Evolutionary conservation across 2,329 filamentous ascomycete genomes (phyloP).

Genomic region (Gaeumannomyces tritici): DNA sequence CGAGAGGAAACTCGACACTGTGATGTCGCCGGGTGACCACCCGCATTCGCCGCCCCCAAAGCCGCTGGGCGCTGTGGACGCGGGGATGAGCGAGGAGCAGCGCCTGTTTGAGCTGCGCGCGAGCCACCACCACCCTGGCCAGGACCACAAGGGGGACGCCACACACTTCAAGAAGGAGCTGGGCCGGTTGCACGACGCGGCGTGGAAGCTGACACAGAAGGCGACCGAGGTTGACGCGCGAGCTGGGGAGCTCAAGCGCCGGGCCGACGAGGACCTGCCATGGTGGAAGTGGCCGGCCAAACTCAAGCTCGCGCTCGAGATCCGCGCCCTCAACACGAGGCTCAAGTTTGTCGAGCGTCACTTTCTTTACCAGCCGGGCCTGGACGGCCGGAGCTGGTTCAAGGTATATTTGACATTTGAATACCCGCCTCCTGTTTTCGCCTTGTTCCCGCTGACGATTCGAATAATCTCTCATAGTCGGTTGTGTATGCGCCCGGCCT

Average conservation of each 20-base stretch:
- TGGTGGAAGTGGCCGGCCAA: constrained; percentile 73
- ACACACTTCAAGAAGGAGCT: constrained; percentile 16
- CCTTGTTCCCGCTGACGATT: neutral
- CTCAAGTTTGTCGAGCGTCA: constrained; percentile 78
- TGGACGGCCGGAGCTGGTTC: constrained; percentile 79
- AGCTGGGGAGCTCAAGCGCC: constrained; percentile 24
- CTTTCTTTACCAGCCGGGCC: constrained; percentile 65
- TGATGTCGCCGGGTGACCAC: constrained; percentile 7
- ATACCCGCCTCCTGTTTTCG: neutral
- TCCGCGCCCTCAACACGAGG: constrained; percentile 59
- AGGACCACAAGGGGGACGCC: constrained; percentile 1
- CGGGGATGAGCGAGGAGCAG: constrained; percentile 17
- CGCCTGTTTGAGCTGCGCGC: constrained; percentile 22
- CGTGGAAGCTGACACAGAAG: constrained; percentile 22
- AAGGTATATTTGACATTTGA: constrained; percentile 41
- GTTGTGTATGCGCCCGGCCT: constrained; percentile 51
- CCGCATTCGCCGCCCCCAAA: constrained; percentile 2
- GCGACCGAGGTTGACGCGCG: constrained; percentile 35
- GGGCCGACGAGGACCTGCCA: constrained; percentile 44
- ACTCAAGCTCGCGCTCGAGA: constrained; percentile 38
- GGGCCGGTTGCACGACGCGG: constrained; percentile 20
- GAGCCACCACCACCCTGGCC: constrained; percentile 10
- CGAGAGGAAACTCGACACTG: constrained; percentile 34
- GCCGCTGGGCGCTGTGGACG: neutral
- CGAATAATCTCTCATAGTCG: neutral